phyloP scores from a whole-genome alignment of 2,329 filamentous ascomycete genomes.

The Trichoderma brevicompactum region DNA sequence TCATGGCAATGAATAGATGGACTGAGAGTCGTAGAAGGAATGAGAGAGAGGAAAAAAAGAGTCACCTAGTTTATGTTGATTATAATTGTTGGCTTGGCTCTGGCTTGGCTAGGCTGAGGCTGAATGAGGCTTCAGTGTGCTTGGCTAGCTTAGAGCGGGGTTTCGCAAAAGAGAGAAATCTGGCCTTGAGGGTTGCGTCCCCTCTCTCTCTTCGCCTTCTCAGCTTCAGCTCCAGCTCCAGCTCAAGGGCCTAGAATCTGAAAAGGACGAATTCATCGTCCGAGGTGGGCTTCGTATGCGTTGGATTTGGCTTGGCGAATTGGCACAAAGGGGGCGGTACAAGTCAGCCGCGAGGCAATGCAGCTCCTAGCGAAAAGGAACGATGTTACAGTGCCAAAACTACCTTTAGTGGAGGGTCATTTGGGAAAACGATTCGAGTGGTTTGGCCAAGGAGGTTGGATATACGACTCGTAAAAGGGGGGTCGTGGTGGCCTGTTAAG shows the following conservation, averaged over 20 bases:
- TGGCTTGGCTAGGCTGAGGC: not conserved
- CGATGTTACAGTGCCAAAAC: not conserved
- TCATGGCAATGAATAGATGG: not conserved
- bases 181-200: not conserved
- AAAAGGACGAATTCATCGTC: not conserved
- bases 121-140: slow-evolving; percentile 10
- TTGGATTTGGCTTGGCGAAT: not conserved
- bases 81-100: not conserved
- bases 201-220: not conserved
- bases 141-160: not conserved
- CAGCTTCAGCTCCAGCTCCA: not conserved
- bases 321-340: not conserved
- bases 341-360: slow-evolving; percentile 5
- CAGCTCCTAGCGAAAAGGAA: not conserved
- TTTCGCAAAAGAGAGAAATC: not conserved
- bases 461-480: not conserved
- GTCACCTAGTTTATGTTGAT: not conserved
- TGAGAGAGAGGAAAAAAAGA: not conserved
- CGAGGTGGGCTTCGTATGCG: not conserved
- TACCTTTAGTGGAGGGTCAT: not conserved
- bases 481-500: slow-evolving; percentile 5
- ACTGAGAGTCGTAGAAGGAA: not conserved
- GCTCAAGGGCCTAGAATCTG: not conserved
- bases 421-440: not conserved
- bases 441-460: not conserved